Evolutionary conservation across 1,284 basidiomycete genomes (phyloP).

Genomic region (Pyrrhoderma lamaoense): DNA sequence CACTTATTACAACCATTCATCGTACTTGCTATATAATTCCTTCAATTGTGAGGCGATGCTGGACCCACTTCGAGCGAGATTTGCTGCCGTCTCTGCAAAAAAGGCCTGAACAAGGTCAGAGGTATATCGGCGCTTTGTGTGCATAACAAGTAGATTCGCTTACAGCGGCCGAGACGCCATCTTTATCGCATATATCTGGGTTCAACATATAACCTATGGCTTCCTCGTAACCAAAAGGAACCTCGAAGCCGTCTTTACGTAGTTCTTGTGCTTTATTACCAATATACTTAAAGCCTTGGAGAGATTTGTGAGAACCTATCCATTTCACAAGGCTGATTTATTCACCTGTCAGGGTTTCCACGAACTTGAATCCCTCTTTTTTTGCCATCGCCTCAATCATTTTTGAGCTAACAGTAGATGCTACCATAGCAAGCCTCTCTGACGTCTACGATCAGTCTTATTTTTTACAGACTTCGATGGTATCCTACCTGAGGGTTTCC

Average conservation of each 20-base stretch:
- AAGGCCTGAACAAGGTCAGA: slow-evolving; percentile 36
- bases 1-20: no score
- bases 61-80: slow-evolving; percentile 42
- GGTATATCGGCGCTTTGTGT: background rate
- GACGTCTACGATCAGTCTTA: slow-evolving; percentile 2
- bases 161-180: slow-evolving; percentile 73
- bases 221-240: slow-evolving; percentile 82
- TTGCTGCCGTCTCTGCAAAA: slow-evolving; percentile 60
- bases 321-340: slow-evolving; percentile 2
- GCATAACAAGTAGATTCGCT: slow-evolving; percentile 15
- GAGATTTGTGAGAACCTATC: background rate
- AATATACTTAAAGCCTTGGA: slow-evolving; percentile 74
- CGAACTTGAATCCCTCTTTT: slow-evolving; percentile 72
- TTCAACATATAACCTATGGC: slow-evolving; percentile 86
- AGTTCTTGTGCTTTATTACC: slow-evolving; percentile 71
- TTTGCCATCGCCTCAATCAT: slow-evolving; percentile 74
- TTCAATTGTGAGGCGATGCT: slow-evolving; percentile 52
- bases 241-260: slow-evolving; percentile 57
- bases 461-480: background rate
- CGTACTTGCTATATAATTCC: slow-evolving; percentile 46
- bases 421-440: slow-evolving; percentile 74
- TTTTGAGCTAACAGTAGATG: slow-evolving; percentile 83
- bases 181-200: slow-evolving; percentile 70
- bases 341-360: slow-evolving; percentile 74
- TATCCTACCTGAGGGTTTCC: slow-evolving; percentile 46